Evolutionary conservation across 495 filamentous ascomycete species (phyloP).

Genomic region (Aspergillus kassunensis): DNA sequence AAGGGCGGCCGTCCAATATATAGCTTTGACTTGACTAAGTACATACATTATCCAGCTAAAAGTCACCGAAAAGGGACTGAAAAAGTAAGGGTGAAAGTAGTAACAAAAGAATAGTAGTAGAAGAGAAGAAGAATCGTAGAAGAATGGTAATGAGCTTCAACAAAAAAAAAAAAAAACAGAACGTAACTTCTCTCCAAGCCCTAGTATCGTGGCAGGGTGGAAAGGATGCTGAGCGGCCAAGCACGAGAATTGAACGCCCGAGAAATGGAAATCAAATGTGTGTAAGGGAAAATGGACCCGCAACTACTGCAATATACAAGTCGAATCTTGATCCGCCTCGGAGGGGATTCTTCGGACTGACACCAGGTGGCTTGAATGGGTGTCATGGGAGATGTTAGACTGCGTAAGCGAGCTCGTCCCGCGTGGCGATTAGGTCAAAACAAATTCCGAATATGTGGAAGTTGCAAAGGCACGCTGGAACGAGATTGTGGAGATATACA

Average conservation of each 20-base stretch:
- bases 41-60: conserved; percentile 48
- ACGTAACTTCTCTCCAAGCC: conserved; percentile 30
- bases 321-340: conserved; percentile 7
- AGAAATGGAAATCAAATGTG: conserved; percentile 14
- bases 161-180: conserved; percentile 14
- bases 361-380: conserved; percentile 1
- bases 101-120: conserved; percentile 19
- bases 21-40: conserved; percentile 39
- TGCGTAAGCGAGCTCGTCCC: conserved; percentile 6
- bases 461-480: conserved; percentile 21
- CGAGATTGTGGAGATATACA: conserved; percentile 25
- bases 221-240: conserved; percentile 29
- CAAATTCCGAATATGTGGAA: conserved; percentile 36
- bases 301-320: conserved; percentile 33
- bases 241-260: conserved; percentile 26
- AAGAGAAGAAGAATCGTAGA: conserved; percentile 11
- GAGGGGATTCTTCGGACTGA: not conserved
- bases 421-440: conserved; percentile 14
- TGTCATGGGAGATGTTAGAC: conserved; percentile 2
- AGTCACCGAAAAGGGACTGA: conserved; percentile 30
- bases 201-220: conserved; percentile 45
- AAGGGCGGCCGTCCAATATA: conserved; percentile 18
- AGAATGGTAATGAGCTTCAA: conserved; percentile 12
- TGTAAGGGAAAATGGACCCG: conserved; percentile 23
- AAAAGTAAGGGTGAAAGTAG: conserved; percentile 22